phyloP scores from a whole-genome alignment of 1,284 basidiomycete genomes.

The Cryptococcus sp. region DNA sequence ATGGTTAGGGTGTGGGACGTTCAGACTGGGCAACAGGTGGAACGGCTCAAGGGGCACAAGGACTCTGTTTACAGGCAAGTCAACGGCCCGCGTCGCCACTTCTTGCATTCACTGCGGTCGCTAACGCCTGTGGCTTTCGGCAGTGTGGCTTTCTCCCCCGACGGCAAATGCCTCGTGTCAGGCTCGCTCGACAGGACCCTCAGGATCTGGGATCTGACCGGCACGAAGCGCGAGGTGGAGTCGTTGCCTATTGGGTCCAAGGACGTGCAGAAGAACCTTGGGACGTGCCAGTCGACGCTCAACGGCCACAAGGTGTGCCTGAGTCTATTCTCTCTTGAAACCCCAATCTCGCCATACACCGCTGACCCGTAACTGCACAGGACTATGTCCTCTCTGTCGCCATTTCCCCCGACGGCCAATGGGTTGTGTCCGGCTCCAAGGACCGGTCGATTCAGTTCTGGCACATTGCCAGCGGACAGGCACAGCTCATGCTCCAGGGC shows the following conservation, averaged over 20 bases:
- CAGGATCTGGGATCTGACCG: conserved; percentile 75
- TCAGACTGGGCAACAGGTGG: conserved; percentile 64
- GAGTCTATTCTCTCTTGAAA: background rate
- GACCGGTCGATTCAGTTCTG: conserved; percentile 86
- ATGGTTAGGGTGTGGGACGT: conserved; percentile 86
- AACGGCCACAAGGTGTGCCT: conserved; percentile 73
- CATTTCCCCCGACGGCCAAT: conserved; percentile 77
- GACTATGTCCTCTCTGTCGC: conserved; percentile 56
- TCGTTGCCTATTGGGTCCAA: conserved; percentile 26
- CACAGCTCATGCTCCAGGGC: conserved; percentile 80
- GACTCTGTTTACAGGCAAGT: conserved; percentile 66
- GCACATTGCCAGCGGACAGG: conserved; percentile 69
- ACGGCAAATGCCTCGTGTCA: conserved; percentile 69
- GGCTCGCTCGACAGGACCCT: conserved; percentile 83
- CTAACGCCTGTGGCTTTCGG: background rate
- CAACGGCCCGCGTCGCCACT: too few species aligned
- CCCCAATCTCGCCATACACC: background rate
- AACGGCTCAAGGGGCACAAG: conserved; percentile 72
- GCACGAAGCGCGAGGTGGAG: conserved; percentile 45
- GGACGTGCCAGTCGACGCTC: conserved; percentile 70
- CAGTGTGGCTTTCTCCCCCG: conserved; percentile 79
- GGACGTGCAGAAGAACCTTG: conserved; percentile 50
- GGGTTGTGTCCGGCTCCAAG: conserved; percentile 86
- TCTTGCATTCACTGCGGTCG: background rate
- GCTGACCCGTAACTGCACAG: conserved; percentile 16